Conservation (phyloP, 768 basidiomycete species). For the Inosperma sp. region DNA sequence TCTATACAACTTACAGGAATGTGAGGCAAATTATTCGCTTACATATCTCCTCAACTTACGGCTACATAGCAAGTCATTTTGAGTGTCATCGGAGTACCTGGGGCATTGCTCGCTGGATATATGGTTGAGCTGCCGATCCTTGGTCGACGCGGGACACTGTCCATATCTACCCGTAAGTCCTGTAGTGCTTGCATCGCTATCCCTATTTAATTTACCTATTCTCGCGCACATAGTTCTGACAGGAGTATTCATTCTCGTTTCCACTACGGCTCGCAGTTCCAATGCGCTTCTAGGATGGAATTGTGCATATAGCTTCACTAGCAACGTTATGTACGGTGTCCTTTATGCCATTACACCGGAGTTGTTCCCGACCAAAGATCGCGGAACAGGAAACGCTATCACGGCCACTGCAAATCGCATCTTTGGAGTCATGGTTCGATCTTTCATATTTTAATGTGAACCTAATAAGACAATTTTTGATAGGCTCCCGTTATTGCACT, state of each 20-base stretch:
- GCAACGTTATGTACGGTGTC: slow-evolving; percentile 72
- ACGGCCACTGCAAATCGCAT: slow-evolving; percentile 60
- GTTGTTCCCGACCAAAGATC: slow-evolving; percentile 66
- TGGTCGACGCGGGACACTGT: slow-evolving; percentile 64
- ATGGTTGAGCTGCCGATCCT: slow-evolving; percentile 60
- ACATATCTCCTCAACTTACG: background rate
- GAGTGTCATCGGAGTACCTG: slow-evolving; percentile 63
- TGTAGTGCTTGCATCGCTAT: no score
- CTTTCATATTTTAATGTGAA: background rate
- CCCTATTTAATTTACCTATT: slow-evolving; percentile 19
- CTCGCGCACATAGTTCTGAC: slow-evolving; percentile 55
- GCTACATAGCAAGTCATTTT: slow-evolving; percentile 59
- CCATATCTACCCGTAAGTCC: slow-evolving; percentile 56
- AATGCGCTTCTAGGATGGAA: slow-evolving; percentile 74
- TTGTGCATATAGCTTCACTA: slow-evolving; percentile 61
- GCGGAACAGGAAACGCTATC: slow-evolving; percentile 70
- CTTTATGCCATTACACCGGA: slow-evolving; percentile 68
- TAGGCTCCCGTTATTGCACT: slow-evolving; percentile 69
- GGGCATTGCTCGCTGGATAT: slow-evolving; percentile 67
- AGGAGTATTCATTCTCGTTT: slow-evolving; percentile 68
- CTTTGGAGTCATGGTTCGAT: slow-evolving; percentile 66
- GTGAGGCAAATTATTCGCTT: slow-evolving; percentile 24
- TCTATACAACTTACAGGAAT: slow-evolving; percentile 72
- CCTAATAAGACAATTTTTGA: no score
- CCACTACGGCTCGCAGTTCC: slow-evolving; percentile 68